These are phyloP conservation scores for Phyllosticta citribraziliensis DNA, from an alignment of 2,329 filamentous ascomycete genomes.

Conservation along the genomic window DNA sequence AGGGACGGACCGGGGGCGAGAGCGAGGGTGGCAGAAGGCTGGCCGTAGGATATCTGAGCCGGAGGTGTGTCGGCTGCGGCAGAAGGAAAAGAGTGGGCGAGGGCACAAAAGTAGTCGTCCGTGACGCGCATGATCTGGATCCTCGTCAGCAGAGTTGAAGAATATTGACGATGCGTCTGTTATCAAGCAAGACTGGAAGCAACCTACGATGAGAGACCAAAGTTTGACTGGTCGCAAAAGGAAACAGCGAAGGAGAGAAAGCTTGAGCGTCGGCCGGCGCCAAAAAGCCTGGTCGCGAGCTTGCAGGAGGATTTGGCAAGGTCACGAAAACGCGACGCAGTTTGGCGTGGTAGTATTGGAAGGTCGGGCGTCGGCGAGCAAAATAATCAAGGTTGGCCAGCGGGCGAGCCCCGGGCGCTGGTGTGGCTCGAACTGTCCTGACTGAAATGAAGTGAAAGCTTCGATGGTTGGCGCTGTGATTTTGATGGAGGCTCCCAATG, in stretches of 20 bases:
- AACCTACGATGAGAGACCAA: background rate
- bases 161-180: background rate
- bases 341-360: background rate
- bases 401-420: no score
- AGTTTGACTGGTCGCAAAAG: background rate
- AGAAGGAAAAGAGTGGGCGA: background rate
- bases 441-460: background rate
- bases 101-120: background rate
- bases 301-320: background rate
- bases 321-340: background rate
- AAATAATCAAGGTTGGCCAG: background rate
- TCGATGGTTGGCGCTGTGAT: background rate
- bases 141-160: background rate
- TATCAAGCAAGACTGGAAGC: background rate
- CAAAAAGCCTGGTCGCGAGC: background rate
- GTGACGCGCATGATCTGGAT: background rate
- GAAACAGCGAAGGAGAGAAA: background rate
- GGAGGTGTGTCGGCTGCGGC: background rate
- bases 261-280: background rate
- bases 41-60: background rate
- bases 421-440: no score
- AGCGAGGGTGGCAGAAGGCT: background rate
- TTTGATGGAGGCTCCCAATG: background rate
- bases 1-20: background rate
- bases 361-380: background rate